Evolutionary conservation across 2,329 filamentous ascomycete species (phyloP), one percentile per base, ranked within the genome.

Genomic region (Cercospora nicotianae): DNA sequence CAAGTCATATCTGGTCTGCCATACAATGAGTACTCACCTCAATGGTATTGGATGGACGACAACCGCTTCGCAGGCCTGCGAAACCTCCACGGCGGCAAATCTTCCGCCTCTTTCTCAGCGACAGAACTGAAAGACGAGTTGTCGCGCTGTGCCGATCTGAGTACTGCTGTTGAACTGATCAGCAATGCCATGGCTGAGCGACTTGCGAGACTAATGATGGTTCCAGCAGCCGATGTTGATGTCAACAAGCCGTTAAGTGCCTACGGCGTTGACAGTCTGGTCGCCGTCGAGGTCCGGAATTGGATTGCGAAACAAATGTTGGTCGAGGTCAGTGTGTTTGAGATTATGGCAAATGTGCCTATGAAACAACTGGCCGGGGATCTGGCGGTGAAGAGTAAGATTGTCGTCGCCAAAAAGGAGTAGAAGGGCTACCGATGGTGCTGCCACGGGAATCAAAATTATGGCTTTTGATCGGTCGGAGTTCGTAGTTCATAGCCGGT

Each of bases 211-310:
- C 18, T 59, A 18, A 64, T 68, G 57, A 61, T 63, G 58, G 63
- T 68, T n/a, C 61, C 66, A 6, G 66, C 53, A 2, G 53, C 36
- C 9, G 64, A 68, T 26, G 66, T 70, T 2, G 66, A 70, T 53
- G 36, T 63, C 10, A 65, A 64, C 31, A 62, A 60, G 23, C 64
- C 69, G 9, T 36, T 70, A 13, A 59, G 55, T 18, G 64, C 60
- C 0, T 69, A 70, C 28, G 69, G 70, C 5, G 67, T 72, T 3
- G 67, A 72, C 31, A 62, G 48, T n/a, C 65, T 71, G 2, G 69
- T 72, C 23, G 69, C 70, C 0, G 58, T 68, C 7, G 70, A 72
- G 45, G 60, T 72, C 5, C 45, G 69, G 10, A 71, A 69, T n/a
- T 72, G 69, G 69, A 63, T 67, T 28, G 55, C 57, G 8, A 69